Base-by-base conservation (phyloP, 2,329 filamentous ascomycete species). In the Fulvia fulva region DNA sequence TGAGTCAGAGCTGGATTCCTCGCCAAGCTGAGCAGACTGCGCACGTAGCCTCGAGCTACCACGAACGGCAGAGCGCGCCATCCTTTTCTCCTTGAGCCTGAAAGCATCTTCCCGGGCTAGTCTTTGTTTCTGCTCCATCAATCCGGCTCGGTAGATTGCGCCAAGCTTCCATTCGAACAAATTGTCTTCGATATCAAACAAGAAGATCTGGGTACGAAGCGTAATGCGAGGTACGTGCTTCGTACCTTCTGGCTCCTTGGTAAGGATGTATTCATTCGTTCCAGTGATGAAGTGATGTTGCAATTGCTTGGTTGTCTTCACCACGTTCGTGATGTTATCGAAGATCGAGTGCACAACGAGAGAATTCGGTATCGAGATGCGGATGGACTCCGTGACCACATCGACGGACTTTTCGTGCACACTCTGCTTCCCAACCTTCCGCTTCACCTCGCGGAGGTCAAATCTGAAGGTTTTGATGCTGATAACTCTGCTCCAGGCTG, bases 81-180 rank as follows among this genome's bases (percentile, higher is more conserved):
- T 83, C 68, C 88, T 92, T 72, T 92, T 95, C 14, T 88, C 83
- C 73, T 99, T 99, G 59, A 96, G 79, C 14, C 86, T 80, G 74
- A 95, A 97, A 0, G 93, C 93, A 64, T 96, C 91, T 72, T 96
- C 91, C 45, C 94, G 86, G 4, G 93, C 92, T 55, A 96, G 78
- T 21, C 94, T 84, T 73, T 97, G 94, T 71, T 88, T 87, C 74
- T 97, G 93, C 73, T 99, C 94, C 56, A 92, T 79, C 21, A 93
- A 81, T 0, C 95, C 94, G 47, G 90, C 85, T 30, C 93, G 87
- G 73, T 97, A 99, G 53, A 99, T 99, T 70, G 91, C 87, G 16
- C 92, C 91, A 9, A 99, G 79, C 71, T 97, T 97, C 90, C 92
- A 99, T 73, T 99, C 94, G 68, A 99, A 99, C 0, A 90, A 88